Conservation (phyloP, 306 rosid species). For the Dryas alaskensis region DNA sequence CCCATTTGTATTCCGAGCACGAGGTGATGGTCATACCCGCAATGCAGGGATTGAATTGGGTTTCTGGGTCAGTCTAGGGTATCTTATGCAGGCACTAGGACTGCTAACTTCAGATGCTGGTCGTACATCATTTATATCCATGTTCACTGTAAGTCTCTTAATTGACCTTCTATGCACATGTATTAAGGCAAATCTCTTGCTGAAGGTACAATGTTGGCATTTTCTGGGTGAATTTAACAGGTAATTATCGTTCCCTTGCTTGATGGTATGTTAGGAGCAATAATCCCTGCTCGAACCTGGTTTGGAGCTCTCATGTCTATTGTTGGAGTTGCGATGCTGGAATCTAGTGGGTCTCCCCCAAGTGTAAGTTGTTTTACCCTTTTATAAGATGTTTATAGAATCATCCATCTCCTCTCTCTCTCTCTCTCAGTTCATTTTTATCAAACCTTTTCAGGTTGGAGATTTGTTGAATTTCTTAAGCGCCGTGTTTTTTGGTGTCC, state of each 20-base stretch:
- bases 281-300: slow-evolving; percentile 67
- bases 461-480: slow-evolving; percentile 69
- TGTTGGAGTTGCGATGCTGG: slow-evolving; percentile 73
- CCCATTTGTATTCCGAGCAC: slow-evolving; percentile 54
- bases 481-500: slow-evolving; percentile 70
- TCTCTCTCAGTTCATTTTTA: background rate
- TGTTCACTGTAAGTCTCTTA: slow-evolving; percentile 54
- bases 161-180: background rate
- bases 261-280: slow-evolving; percentile 72
- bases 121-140: slow-evolving; percentile 62
- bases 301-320: slow-evolving; percentile 66
- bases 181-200: background rate
- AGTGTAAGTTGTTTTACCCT: slow-evolving; percentile 35
- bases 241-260: slow-evolving; percentile 78
- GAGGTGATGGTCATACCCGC: slow-evolving; percentile 43
- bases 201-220: slow-evolving; percentile 31
- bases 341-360: slow-evolving; percentile 73
- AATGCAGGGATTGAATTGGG: slow-evolving; percentile 82
- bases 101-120: slow-evolving; percentile 78
- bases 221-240: slow-evolving; percentile 37
- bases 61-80: slow-evolving; percentile 76
- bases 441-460: slow-evolving; percentile 49
- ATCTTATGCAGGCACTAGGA: slow-evolving; percentile 76
- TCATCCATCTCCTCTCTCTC: background rate
- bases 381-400: background rate